Conservation (phyloP, 1,139 yeast species). For the Candida sp. region DNA sequence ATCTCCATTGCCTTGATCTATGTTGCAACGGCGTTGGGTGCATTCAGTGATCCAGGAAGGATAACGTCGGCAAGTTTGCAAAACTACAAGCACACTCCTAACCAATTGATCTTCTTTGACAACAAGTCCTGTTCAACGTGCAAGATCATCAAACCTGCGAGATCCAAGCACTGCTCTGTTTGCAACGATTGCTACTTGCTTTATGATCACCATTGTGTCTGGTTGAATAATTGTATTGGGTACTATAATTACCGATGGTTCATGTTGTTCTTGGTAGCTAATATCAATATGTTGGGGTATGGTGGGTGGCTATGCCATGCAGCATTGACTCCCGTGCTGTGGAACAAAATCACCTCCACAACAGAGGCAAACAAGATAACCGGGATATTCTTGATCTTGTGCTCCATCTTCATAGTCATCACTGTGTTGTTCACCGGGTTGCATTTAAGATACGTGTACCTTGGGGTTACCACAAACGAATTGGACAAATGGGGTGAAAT, state of each 20-base stretch:
- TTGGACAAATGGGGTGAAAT: constrained; percentile 82
- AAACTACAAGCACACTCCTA: constrained; percentile 23
- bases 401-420: constrained; percentile 56
- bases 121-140: constrained; percentile 60
- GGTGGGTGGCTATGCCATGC: constrained; percentile 54
- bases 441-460: constrained; percentile 65
- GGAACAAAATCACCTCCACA: constrained; percentile 33
- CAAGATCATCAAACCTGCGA: constrained; percentile 70
- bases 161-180: constrained; percentile 86
- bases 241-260: constrained; percentile 77
- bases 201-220: constrained; percentile 93
- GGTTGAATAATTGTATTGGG: constrained; percentile 93
- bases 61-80: constrained; percentile 22
- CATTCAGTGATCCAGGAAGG: constrained; percentile 61
- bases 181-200: constrained; percentile 72
- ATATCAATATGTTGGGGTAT: constrained; percentile 59
- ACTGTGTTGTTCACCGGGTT: constrained; percentile 60
- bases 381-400: constrained; percentile 57
- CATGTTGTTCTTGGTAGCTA: constrained; percentile 59
- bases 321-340: constrained; percentile 23
- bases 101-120: constrained; percentile 63
- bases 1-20: constrained; percentile 41
- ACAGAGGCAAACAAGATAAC: constrained; percentile 44
- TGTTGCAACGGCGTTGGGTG: constrained; percentile 38
- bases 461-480: constrained; percentile 95